These are phyloP conservation scores for Gamsiella multidivaricata DNA, from an alignment of 192 early-diverging fungal species.

Conservation along the genomic window DNA sequence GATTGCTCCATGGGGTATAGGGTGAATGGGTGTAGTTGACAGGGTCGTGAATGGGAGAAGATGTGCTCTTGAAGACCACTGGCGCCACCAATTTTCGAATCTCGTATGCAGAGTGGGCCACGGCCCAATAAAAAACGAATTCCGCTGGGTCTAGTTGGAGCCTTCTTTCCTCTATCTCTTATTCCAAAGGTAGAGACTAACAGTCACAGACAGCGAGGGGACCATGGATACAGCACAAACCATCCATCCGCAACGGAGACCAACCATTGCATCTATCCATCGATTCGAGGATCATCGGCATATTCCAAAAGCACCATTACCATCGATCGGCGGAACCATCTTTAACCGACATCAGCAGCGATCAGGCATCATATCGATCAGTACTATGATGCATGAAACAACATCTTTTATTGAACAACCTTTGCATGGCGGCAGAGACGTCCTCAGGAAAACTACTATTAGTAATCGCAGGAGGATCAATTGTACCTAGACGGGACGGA, in stretches of 20 bases:
- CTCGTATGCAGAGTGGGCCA: too few relatives aligned
- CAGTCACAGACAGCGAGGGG: slow-evolving; percentile 20
- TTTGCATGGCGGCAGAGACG: slow-evolving; percentile 11
- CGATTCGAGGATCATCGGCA: background rate
- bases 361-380: background rate
- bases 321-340: background rate
- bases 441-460: background rate
- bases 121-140: slow-evolving; percentile 17
- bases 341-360: background rate
- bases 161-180: slow-evolving; percentile 52
- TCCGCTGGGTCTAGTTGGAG: slow-evolving; percentile 17
- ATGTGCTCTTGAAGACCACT: too few relatives aligned
- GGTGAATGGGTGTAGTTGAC: background rate
- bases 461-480: too few relatives aligned
- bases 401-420: background rate
- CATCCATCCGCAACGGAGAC: slow-evolving; percentile 5
- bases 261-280: slow-evolving; percentile 39
- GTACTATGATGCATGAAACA: background rate
- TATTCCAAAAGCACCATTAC: too few relatives aligned
- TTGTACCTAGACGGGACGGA: too few relatives aligned
- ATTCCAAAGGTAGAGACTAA: slow-evolving; percentile 44
- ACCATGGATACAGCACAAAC: background rate
- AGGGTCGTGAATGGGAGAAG: background rate
- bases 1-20: slow-evolving; percentile 16
- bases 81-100: slow-evolving; percentile 22